A percentile compares a stretch with the other conserved stretches of the same genome.
Conservation (phyloP, 768 basidiomycete genomes). For the Russula dissimulans region DNA sequence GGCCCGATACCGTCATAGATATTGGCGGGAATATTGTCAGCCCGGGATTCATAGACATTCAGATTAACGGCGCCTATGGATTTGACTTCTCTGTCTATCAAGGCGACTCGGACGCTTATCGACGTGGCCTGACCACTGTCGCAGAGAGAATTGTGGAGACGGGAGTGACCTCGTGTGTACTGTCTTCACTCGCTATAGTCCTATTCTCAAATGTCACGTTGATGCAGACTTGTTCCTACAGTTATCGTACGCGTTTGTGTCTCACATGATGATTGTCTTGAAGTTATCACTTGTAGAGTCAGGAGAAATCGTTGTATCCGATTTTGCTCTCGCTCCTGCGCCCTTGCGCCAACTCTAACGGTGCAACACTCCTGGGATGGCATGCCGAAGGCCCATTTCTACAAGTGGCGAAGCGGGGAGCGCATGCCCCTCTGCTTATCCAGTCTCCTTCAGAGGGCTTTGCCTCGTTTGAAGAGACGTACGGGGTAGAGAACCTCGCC, state of each 20-base stretch:
- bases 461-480: constrained; percentile 62
- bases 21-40: constrained; percentile 73
- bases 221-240: constrained; percentile 24
- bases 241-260: constrained; percentile 48
- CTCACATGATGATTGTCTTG: neutral
- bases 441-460: constrained; percentile 53
- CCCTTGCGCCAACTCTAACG: constrained; percentile 52
- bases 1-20: constrained; percentile 59
- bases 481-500: constrained; percentile 55
- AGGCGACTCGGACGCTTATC: constrained; percentile 58
- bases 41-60: constrained; percentile 80
- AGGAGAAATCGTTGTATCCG: constrained; percentile 66
- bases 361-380: constrained; percentile 78
- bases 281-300: constrained; percentile 42
- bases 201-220: neutral
- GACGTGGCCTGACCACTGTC: constrained; percentile 55
- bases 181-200: constrained; percentile 12
- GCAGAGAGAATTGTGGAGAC: constrained; percentile 76
- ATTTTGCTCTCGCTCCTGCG: constrained; percentile 58
- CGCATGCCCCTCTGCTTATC: constrained; percentile 64
- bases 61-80: constrained; percentile 84
- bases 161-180: constrained; percentile 77
- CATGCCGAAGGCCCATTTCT: constrained; percentile 90
- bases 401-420: constrained; percentile 72
- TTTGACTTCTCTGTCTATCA: constrained; percentile 84